These are phyloP conservation scores for Hyphodiscus hymeniophilus DNA, from an alignment of 495 filamentous ascomycete species.

Conservation along the genomic window DNA sequence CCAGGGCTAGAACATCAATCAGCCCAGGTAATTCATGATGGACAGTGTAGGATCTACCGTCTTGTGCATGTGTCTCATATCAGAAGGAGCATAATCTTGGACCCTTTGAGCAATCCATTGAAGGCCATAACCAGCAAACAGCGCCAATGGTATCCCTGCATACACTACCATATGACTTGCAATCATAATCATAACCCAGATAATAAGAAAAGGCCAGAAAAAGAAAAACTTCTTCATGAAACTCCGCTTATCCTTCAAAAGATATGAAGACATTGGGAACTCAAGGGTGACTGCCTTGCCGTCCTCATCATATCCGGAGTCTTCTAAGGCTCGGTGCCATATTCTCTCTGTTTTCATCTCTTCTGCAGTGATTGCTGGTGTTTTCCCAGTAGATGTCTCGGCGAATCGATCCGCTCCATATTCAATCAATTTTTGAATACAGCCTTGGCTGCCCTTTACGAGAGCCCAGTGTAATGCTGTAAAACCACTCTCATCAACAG, in stretches of 20 bases:
- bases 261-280: conserved; percentile 46
- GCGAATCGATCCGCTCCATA: conserved; percentile 90
- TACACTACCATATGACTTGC: conserved; percentile 68
- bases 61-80: conserved; percentile 80
- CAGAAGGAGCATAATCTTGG: conserved; percentile 68
- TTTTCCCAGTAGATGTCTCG: conserved; percentile 79
- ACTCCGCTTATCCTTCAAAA: conserved; percentile 61
- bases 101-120: conserved; percentile 74
- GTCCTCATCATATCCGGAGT: conserved; percentile 75
- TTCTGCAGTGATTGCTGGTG: conserved; percentile 69
- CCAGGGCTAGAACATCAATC: conserved; percentile 61
- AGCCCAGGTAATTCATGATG: conserved; percentile 8
- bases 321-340: conserved; percentile 77
- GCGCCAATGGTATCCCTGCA: conserved; percentile 60
- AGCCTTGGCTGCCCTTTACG: conserved; percentile 78
- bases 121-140: conserved; percentile 57
- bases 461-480: conserved; percentile 94
- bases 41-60: conserved; percentile 49
- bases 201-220: conserved; percentile 71
- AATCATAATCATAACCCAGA: conserved; percentile 62
- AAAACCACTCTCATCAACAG: conserved; percentile 82
- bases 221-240: conserved; percentile 87
- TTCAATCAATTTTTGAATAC: conserved; percentile 86
- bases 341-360: conserved; percentile 81
- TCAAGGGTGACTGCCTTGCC: conserved; percentile 56